Conservation (phyloP, 305 asterid species). For the Fraxinus baroniana region DNA sequence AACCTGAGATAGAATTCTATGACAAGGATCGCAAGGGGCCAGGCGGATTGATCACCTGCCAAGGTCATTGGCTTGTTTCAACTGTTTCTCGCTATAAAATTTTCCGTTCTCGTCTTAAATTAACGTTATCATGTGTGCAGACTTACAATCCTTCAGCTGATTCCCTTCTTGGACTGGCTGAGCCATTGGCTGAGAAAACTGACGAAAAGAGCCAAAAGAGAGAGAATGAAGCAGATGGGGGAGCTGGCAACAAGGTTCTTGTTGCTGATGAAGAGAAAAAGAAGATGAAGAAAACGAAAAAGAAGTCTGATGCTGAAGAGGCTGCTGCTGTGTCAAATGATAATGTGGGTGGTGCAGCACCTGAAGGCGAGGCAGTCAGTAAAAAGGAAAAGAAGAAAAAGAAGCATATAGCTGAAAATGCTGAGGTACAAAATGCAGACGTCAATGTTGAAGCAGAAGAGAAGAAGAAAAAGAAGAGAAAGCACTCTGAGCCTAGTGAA, state of each 20-base stretch:
- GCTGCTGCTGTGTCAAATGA: not conserved
- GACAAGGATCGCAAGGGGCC: constrained; percentile 78
- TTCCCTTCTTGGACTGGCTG: constrained; percentile 50
- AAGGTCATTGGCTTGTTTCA: constrained; percentile 44
- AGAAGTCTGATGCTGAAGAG: constrained; percentile 39
- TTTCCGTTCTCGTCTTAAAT: not conserved
- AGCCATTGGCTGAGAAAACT: constrained; percentile 32
- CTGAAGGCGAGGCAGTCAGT: constrained; percentile 35
- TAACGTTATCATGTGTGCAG: constrained; percentile 31
- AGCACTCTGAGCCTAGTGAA: constrained; percentile 16
- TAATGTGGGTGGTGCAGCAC: constrained; percentile 30
- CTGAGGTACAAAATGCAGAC: constrained; percentile 28
- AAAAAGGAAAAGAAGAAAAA: constrained; percentile 65
- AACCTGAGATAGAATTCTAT: constrained; percentile 78
- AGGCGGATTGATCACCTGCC: constrained; percentile 76
- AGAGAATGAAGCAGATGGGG: not conserved
- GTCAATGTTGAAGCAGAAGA: constrained; percentile 33
- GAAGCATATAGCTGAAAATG: constrained; percentile 35
- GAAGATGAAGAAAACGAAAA: constrained; percentile 29
- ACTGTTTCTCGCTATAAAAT: not conserved
- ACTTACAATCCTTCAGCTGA: constrained; percentile 84
- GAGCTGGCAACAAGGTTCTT: constrained; percentile 26
- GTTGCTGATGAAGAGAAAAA: constrained; percentile 35
- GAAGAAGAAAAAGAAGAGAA: constrained; percentile 32
- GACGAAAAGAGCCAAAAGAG: not conserved